Base-by-base conservation (phyloP, 805 yeast species). In the Kurtzmaniella fragi region DNA sequence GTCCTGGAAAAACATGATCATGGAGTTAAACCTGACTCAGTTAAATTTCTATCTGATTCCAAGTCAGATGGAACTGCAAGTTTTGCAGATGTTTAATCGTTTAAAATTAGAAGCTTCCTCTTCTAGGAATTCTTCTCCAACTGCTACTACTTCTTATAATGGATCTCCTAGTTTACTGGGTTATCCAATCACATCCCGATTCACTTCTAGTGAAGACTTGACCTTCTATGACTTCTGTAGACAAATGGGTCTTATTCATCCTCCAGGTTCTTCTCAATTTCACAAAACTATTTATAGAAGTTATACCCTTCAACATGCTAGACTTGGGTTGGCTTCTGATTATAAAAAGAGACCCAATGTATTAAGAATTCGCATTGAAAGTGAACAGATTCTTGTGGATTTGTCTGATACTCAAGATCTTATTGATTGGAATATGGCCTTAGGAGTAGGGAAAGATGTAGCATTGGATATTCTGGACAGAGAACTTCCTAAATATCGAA, bases 11-110 rank as follows among this genome's bases (percentile, higher is more conserved):
- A 66, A 73, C 32, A 73, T 73, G 32, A 67, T 84, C 16, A 68
- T 87, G 58, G 95, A 84, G 52, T 65, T 90, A 37, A 88, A 90
- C 66, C 85, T 91, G 14, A 90, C 97, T 1, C 95, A 87, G 61
- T 63, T 90, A 28, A 84, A 84, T 57, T 64, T 90, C 39, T 85
- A 84, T 56, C 50, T 49, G 4, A 48, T 68, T 5, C 71, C 73
- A 1, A 49, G 48, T 17, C 47, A 51, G 29, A 39, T 63, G 28
- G 71, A 67, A 39, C 47, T 43, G 16, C 54, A 57, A 15, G 33
- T 64, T 5, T 31, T 59, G 34, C 36, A 20, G 8, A 20, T 5
- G 8, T 20, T 5, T 20, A 20, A 20, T 20, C 5, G 25, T 20
- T 20, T 20, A 8, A 20, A 20, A 20, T 20, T 20, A 8, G 25